These are phyloP conservation scores for Scedosporium dehoogii DNA, from an alignment of 2,329 filamentous ascomycete species.

Conservation along the genomic window DNA sequence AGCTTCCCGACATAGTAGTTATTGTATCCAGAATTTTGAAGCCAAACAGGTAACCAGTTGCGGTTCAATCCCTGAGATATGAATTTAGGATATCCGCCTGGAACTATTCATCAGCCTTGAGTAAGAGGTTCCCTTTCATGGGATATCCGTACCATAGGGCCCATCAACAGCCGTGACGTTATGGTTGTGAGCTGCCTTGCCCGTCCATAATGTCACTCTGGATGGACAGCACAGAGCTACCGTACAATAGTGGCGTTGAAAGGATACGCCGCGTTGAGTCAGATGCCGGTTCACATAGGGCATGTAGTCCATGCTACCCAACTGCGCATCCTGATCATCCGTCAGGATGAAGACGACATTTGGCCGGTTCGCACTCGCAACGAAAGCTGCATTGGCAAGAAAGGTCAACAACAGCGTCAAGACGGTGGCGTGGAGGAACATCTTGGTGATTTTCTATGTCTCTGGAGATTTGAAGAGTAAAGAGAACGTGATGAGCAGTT, in stretches of 20 bases:
- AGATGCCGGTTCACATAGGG: conserved; percentile 44
- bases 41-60: conserved; percentile 39
- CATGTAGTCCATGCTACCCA: conserved; percentile 50
- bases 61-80: conserved; percentile 38
- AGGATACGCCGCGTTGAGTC: conserved; percentile 45
- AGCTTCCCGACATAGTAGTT: conserved; percentile 46
- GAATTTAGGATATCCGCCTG: conserved; percentile 37
- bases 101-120: conserved; percentile 11
- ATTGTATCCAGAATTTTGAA: conserved; percentile 39
- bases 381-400: no score
- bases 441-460: no score
- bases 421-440: no score
- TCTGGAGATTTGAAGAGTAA: no score
- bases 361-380: conserved; percentile 15
- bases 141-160: conserved; percentile 40
- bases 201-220: conserved; percentile 49
- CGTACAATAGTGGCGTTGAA: conserved; percentile 52
- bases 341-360: conserved; percentile 58
- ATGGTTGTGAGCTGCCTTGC: conserved; percentile 53
- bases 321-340: conserved; percentile 55
- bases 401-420: no score
- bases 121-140: conserved; percentile 25
- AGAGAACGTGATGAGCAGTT: no score
- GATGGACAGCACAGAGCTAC: conserved; percentile 56
- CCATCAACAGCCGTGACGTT: conserved; percentile 42